These are phyloP conservation scores for Verticillium zaregamsianum DNA, from an alignment of 2,329 filamentous ascomycete genomes.

Conservation along the genomic window DNA sequence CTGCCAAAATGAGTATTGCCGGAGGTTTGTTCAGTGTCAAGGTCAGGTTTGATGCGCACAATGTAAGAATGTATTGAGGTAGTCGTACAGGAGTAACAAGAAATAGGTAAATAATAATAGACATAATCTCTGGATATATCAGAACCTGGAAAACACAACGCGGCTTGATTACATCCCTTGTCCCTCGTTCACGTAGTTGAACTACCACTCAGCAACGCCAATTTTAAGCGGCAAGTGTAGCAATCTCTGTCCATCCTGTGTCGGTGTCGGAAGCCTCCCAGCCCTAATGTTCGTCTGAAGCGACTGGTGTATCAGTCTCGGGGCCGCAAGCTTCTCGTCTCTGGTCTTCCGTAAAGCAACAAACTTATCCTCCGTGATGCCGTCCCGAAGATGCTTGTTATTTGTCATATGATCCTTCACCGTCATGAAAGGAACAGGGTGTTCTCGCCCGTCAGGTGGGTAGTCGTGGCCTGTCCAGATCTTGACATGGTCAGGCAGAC, in stretches of 20 bases:
- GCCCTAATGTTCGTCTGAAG: slow-evolving; percentile 50
- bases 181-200: no score
- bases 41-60: no score
- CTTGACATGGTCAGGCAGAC: slow-evolving; percentile 35
- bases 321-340: slow-evolving; percentile 37
- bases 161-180: no score
- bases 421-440: slow-evolving; percentile 34
- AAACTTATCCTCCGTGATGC: slow-evolving; percentile 37
- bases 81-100: no score
- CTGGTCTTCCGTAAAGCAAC: slow-evolving; percentile 36
- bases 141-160: no score
- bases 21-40: no score
- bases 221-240: no score
- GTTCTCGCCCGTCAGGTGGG: slow-evolving; percentile 28
- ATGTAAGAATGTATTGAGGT: no score
- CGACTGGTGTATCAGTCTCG: slow-evolving; percentile 43
- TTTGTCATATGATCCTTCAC: slow-evolving; percentile 39
- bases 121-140: no score
- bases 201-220: no score
- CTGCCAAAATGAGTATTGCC: no score
- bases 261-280: slow-evolving; percentile 34
- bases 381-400: slow-evolving; percentile 45
- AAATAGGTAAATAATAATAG: no score
- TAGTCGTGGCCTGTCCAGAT: slow-evolving; percentile 56
- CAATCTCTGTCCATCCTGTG: background rate